Evolutionary conservation across 495 filamentous ascomycete species (phyloP), one percentile per base, ranked within the genome.

Genomic region (Daldinia loculata): DNA sequence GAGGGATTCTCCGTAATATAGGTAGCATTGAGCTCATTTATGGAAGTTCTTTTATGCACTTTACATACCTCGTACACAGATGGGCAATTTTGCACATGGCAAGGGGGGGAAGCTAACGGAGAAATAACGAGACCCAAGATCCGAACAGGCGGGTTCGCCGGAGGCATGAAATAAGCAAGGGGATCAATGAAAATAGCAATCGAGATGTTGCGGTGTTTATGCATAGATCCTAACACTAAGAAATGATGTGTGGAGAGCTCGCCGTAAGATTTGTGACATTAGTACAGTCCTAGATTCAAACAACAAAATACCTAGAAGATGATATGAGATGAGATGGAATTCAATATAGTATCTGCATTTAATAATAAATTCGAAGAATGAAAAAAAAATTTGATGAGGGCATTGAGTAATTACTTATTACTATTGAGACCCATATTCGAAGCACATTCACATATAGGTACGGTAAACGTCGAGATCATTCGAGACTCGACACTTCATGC

Each of bases 81-180:
- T 45, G 26, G 56, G 48, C 36, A 38, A 57, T 52, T 55, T 61
- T 41, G 41, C 56, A 61, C 58, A 39, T 39, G 61, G 60, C 32
- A 56, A 5, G 65, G 70, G 30, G 53, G n/a, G 30, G 22, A 22
- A 58, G 19, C 56, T 30, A 66, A 69, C 66, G 70, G 70, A 69
- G 66, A 69, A 65, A 73, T 61, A 69, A 56, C 62, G 61, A 69
- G 66, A 73, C 70, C 70, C 70, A 41, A 66, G 66, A 73, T 50
- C 70, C 70, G 62, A 39, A 69, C 70, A 53, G 61, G 61, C 62
- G 70, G 70, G 70, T 73, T 73, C 61, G 56, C 70, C 70, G 70
- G 70, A 57, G 52, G 53, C 19, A 57, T 45, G 36, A 66, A 56
- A 36, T 32, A 36, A 36, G 53, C 53, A 66, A 62, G 70, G 70